Conservation (phyloP, 1,284 basidiomycete genomes). For the Xerocomus nothofagi region DNA sequence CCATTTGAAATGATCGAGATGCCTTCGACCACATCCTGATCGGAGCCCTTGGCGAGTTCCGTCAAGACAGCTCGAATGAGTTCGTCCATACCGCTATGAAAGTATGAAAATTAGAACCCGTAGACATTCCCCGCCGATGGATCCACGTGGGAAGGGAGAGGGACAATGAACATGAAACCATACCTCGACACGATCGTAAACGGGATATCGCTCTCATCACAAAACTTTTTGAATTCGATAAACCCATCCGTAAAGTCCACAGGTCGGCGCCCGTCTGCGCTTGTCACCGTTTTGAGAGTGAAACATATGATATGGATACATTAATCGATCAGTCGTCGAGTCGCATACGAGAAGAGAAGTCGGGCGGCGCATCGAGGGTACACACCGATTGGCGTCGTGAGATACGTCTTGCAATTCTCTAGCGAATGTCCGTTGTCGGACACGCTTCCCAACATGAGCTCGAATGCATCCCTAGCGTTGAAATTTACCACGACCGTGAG, state of each 20-base stretch:
- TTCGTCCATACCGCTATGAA: constrained; percentile 82
- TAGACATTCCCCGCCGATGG: constrained; percentile 3
- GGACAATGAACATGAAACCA: constrained; percentile 14
- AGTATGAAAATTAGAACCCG: constrained; percentile 5
- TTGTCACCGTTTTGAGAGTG: constrained; percentile 5
- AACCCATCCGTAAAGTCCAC: constrained; percentile 88
- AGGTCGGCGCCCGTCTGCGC: constrained; percentile 33
- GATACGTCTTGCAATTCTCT: constrained; percentile 27
- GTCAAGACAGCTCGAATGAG: constrained; percentile 86
- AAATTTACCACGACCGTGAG: constrained; percentile 20
- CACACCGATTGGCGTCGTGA: constrained; percentile 25
- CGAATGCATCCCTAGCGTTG: constrained; percentile 26
- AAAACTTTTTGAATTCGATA: constrained; percentile 81
- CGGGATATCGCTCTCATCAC: constrained; percentile 74
- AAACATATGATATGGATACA: neutral
- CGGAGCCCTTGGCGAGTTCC: constrained; percentile 61
- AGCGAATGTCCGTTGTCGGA: constrained; percentile 24
- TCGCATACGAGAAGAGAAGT: neutral
- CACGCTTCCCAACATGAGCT: constrained; percentile 22
- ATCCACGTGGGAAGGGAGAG: constrained; percentile 10
- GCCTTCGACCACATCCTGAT: constrained; percentile 63
- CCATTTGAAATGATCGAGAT: constrained; percentile 93
- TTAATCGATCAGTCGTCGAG: constrained; percentile 3
- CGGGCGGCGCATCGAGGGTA: neutral
- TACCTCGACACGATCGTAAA: constrained; percentile 91